Conservation (phyloP, 177 flowering plant species). For the Vitis hybrid region DNA sequence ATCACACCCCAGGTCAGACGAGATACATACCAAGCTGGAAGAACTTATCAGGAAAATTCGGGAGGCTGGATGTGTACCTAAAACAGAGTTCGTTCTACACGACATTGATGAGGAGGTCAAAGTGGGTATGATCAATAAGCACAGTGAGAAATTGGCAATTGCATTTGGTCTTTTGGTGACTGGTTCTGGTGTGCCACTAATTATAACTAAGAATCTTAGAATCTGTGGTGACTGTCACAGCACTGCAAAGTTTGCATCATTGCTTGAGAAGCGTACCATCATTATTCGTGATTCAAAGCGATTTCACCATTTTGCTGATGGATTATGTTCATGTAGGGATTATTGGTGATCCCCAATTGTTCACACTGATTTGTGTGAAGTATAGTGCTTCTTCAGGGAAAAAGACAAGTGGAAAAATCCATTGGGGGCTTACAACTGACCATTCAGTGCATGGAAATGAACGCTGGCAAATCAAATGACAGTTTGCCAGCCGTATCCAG, state of each 20-base stretch:
- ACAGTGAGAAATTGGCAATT: slow-evolving; percentile 58
- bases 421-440: no score
- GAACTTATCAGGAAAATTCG: slow-evolving; percentile 26
- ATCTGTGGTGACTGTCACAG: slow-evolving; percentile 57
- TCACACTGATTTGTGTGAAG: background rate
- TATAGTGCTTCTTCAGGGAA: no score
- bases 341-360: slow-evolving; percentile 23
- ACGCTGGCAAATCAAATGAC: no score
- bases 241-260: slow-evolving; percentile 33
- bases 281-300: slow-evolving; percentile 43
- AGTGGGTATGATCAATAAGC: slow-evolving; percentile 47
- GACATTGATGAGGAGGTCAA: slow-evolving; percentile 53
- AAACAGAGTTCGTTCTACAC: slow-evolving; percentile 47
- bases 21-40: slow-evolving; percentile 29
- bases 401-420: no score
- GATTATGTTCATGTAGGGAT: slow-evolving; percentile 37
- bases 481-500: no score
- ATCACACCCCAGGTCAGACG: slow-evolving; percentile 34
- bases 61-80: slow-evolving; percentile 29
- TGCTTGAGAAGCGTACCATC: slow-evolving; percentile 33
- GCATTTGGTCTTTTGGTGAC: slow-evolving; percentile 52
- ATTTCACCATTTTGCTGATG: slow-evolving; percentile 46
- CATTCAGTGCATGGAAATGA: no score
- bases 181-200: slow-evolving; percentile 25
- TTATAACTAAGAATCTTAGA: slow-evolving; percentile 50